Percentiles rank a stretch among this genome's conserved stretches.
These are phyloP conservation scores for Apiospora saccharicola DNA, from an alignment of 2,329 filamentous ascomycete genomes.

Conservation along the genomic window DNA sequence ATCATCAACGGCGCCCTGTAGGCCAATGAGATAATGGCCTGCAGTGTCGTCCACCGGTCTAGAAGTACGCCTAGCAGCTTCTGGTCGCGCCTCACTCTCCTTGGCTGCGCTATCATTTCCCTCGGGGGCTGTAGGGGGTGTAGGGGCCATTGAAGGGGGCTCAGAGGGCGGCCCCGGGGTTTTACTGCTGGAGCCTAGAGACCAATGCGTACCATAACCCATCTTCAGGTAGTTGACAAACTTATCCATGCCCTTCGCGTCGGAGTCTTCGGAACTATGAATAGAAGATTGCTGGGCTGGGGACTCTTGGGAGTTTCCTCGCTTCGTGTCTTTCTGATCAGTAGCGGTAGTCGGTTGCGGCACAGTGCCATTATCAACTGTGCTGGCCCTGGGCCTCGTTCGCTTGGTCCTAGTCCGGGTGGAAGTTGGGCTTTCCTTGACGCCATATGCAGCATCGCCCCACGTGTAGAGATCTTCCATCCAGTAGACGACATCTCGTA, in stretches of 20 bases:
- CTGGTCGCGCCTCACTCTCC: constrained; percentile 25
- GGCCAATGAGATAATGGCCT: constrained; percentile 70
- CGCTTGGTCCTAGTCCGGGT: constrained; percentile 59
- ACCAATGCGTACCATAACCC: constrained; percentile 73
- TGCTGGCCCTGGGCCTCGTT: constrained; percentile 37
- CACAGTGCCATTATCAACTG: constrained; percentile 25
- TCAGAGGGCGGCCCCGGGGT: not conserved
- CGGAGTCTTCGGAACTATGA: constrained; percentile 33
- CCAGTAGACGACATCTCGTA: constrained; percentile 82
- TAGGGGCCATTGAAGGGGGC: not conserved
- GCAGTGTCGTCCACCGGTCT: constrained; percentile 33
- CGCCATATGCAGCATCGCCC: constrained; percentile 84
- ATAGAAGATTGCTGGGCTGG: constrained; percentile 23
- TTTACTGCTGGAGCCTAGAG: constrained; percentile 44
- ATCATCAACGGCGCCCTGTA: constrained; percentile 69
- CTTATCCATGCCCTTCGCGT: constrained; percentile 56
- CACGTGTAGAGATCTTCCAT: constrained; percentile 87
- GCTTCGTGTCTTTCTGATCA: not conserved
- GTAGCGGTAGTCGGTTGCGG: constrained; percentile 26
- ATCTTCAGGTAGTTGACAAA: constrained; percentile 71
- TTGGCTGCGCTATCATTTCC: constrained; percentile 20
- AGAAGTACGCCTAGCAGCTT: constrained; percentile 20
- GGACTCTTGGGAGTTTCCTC: not conserved
- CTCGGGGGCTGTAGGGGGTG: constrained; percentile 28
- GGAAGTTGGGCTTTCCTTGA: constrained; percentile 79